These are phyloP conservation scores for Amanita pseudoporphyria DNA, from an alignment of 768 basidiomycete species.

Conservation along the genomic window DNA sequence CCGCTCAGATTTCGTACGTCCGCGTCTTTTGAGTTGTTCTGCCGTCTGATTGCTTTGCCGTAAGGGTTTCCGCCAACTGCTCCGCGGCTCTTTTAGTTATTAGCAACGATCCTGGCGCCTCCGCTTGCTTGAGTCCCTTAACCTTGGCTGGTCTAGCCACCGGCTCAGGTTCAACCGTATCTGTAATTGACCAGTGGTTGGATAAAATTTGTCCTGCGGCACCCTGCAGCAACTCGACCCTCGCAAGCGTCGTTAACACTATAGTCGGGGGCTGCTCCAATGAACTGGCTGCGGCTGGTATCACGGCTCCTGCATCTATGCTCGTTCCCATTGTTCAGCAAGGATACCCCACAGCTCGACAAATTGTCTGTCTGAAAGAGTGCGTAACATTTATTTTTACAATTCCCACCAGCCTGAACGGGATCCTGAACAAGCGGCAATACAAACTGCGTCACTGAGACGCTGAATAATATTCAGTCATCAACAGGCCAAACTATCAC, in stretches of 20 bases:
- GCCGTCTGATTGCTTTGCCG: conserved; percentile 5
- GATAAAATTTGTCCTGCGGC: conserved; percentile 7
- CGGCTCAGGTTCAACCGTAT: background rate
- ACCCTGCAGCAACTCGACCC: conserved; percentile 50
- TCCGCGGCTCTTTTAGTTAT: conserved; percentile 34
- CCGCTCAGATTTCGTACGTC: conserved; percentile 34
- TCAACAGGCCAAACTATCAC: conserved; percentile 25
- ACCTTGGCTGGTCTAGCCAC: conserved; percentile 19
- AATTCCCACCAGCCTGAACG: background rate
- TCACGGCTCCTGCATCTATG: conserved; percentile 13
- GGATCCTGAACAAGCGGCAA: conserved; percentile 18
- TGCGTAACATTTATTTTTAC: conserved; percentile 24
- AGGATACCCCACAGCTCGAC: conserved; percentile 46
- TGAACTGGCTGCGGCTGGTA: conserved; percentile 24
- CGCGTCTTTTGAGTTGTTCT: background rate
- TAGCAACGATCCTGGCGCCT: conserved; percentile 32
- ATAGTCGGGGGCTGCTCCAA: conserved; percentile 37
- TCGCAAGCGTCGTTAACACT: conserved; percentile 44
- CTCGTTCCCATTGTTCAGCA: conserved; percentile 34
- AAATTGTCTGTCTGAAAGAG: conserved; percentile 58
- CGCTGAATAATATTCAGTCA: conserved; percentile 41
- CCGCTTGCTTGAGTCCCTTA: conserved; percentile 38
- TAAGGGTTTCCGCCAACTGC: conserved; percentile 40
- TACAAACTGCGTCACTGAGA: conserved; percentile 46
- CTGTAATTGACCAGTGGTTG: conserved; percentile 4